Evolutionary conservation across 1,284 basidiomycete genomes (phyloP).

Genomic region (Athelia psychrophila): DNA sequence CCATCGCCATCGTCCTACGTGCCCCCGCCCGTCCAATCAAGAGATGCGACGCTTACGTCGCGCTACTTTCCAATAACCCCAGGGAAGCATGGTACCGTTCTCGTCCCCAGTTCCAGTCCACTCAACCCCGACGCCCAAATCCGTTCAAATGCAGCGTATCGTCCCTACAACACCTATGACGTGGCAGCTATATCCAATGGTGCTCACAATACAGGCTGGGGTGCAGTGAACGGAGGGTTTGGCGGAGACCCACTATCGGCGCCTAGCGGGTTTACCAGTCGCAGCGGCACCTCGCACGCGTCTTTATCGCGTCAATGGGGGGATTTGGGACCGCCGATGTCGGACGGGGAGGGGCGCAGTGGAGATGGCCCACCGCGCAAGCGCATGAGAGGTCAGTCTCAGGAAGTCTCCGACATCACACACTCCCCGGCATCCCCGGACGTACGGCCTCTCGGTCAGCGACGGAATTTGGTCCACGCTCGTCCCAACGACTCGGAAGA

Average conservation of each 20-base stretch:
- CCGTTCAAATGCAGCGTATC: conserved; percentile 34
- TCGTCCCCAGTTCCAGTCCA: conserved; percentile 76
- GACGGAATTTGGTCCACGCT: conserved; percentile 35
- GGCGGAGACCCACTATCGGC: conserved; percentile 54
- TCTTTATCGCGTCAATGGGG: conserved; percentile 44
- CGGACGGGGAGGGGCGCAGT: conserved; percentile 33
- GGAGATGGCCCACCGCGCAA: conserved; percentile 68
- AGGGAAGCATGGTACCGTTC: conserved; percentile 47
- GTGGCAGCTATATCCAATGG: conserved; percentile 39
- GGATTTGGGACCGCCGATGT: conserved; percentile 27
- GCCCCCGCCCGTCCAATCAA: conserved; percentile 50
- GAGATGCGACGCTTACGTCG: conserved; percentile 48
- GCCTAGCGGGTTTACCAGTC: conserved; percentile 55
- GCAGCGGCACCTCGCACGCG: conserved; percentile 40
- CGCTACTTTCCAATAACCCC: conserved; percentile 37
- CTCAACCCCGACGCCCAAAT: conserved; percentile 35
- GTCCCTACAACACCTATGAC: conserved; percentile 33
- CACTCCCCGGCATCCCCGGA: conserved; percentile 54
- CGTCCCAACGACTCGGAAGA: conserved; percentile 55
- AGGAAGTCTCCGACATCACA: conserved; percentile 39
- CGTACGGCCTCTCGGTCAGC: conserved; percentile 48
- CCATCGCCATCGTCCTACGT: conserved; percentile 21
- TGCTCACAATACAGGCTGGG: conserved; percentile 34
- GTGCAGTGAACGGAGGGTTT: conserved; percentile 28
- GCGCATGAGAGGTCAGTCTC: conserved; percentile 44